Percentiles rank a stretch among this genome's conserved stretches.
Evolutionary conservation across 129 eudicot genomes (phyloP).

Genomic region (Silybum marianum): DNA sequence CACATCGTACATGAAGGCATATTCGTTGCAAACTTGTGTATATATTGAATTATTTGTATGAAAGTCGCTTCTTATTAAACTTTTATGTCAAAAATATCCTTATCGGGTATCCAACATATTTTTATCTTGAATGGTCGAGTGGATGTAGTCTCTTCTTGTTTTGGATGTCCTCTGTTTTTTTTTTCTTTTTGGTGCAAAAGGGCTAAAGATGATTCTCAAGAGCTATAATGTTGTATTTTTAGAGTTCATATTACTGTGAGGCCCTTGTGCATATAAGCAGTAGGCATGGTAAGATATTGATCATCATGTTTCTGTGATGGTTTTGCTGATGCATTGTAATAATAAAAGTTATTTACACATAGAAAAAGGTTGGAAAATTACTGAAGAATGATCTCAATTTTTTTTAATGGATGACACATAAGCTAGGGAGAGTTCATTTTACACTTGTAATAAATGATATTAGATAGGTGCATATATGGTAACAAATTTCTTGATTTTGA

Average conservation of each 20-base stretch:
- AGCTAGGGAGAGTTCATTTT: not conserved
- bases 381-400: not conserved
- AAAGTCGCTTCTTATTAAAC: not conserved
- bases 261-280: not conserved
- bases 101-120: not conserved
- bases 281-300: conserved; percentile 3
- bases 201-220: not conserved
- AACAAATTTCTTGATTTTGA: too few species aligned
- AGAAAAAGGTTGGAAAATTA: not conserved
- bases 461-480: not conserved
- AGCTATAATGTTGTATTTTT: not conserved
- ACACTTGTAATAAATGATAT: not conserved
- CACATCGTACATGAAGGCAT: too few species aligned
- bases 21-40: not conserved
- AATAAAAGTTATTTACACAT: not conserved
- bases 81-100: not conserved
- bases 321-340: not conserved
- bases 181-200: too few species aligned
- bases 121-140: too few species aligned
- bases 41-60: not conserved
- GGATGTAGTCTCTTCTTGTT: too few species aligned
- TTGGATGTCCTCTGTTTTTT: too few species aligned
- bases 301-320: not conserved
- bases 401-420: not conserved
- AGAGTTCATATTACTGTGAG: not conserved